Conservation (phyloP, 2,329 filamentous ascomycete species). For the Nemania abortiva region DNA sequence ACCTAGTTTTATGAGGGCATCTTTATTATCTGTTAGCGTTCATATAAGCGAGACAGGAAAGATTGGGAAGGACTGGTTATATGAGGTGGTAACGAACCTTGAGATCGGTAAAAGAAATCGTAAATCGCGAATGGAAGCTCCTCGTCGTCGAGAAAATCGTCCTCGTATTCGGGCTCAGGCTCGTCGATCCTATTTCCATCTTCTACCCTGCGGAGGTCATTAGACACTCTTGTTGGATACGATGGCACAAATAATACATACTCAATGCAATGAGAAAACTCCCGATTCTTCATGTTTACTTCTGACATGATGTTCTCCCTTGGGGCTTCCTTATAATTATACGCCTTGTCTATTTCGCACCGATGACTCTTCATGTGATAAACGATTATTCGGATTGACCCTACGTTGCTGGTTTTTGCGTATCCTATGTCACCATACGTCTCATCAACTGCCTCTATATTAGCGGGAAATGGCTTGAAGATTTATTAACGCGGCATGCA, state of each 20-base stretch:
- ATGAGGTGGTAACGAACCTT: background rate
- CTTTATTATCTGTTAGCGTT: background rate
- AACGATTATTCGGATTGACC: background rate
- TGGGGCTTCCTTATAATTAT: background rate
- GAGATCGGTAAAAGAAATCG: slow-evolving; percentile 7
- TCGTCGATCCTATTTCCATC: background rate
- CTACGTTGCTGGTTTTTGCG: background rate
- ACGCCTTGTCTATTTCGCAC: background rate
- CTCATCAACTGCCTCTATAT: background rate
- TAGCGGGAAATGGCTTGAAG: background rate
- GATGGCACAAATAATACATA: background rate
- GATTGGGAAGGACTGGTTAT: background rate
- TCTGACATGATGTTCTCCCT: background rate
- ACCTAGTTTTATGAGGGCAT: background rate
- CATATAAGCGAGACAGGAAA: background rate
- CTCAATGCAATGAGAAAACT: background rate
- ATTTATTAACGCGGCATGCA: background rate
- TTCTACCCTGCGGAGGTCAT: background rate
- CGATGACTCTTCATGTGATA: background rate
- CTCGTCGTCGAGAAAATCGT: background rate
- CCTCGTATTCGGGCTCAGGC: background rate
- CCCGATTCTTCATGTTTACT: background rate
- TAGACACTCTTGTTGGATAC: background rate
- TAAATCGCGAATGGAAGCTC: background rate
- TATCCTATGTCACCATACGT: background rate